A percentile compares a stretch with the other conserved stretches of the same genome.
phyloP scores from a whole-genome alignment of 345 rosid genomes.

The Gossypium rotundifolium region DNA sequence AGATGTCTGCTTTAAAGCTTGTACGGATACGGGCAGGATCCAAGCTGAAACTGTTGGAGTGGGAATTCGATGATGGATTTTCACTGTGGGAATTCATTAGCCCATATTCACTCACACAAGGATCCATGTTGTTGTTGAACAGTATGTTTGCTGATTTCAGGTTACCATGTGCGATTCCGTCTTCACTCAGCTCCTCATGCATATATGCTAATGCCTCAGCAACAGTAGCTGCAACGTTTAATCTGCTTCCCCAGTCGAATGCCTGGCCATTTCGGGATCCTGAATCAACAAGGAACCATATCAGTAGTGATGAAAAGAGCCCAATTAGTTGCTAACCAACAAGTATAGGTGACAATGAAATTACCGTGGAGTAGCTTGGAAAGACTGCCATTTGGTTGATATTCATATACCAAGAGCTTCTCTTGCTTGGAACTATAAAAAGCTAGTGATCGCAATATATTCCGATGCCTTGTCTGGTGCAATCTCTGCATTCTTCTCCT shows the following conservation, averaged over 20 bases:
- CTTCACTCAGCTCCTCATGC: conserved; percentile 36
- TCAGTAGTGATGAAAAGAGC: background rate
- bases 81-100: conserved; percentile 31
- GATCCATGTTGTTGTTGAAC: conserved; percentile 44
- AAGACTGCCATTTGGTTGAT: conserved; percentile 48
- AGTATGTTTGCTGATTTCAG: conserved; percentile 54
- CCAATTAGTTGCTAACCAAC: too few species aligned
- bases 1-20: conserved; percentile 35
- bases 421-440: conserved; percentile 58
- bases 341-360: background rate
- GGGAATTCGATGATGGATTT: conserved; percentile 15
- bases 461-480: conserved; percentile 39
- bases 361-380: conserved; percentile 55
- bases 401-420: conserved; percentile 53
- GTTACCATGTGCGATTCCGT: conserved; percentile 55
- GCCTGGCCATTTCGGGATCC: conserved; percentile 31
- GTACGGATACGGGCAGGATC: background rate
- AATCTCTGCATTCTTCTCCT: conserved; percentile 39
- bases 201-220: conserved; percentile 39
- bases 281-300: conserved; percentile 17
- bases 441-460: conserved; percentile 39
- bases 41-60: conserved; percentile 2
- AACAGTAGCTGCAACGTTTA: conserved; percentile 33
- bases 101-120: conserved; percentile 54
- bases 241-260: conserved; percentile 50